Percentiles rank a stretch among this genome's conserved stretches.
These are phyloP conservation scores for Ustilago loliicola DNA, from an alignment of 1,284 basidiomycete genomes.

Conservation along the genomic window DNA sequence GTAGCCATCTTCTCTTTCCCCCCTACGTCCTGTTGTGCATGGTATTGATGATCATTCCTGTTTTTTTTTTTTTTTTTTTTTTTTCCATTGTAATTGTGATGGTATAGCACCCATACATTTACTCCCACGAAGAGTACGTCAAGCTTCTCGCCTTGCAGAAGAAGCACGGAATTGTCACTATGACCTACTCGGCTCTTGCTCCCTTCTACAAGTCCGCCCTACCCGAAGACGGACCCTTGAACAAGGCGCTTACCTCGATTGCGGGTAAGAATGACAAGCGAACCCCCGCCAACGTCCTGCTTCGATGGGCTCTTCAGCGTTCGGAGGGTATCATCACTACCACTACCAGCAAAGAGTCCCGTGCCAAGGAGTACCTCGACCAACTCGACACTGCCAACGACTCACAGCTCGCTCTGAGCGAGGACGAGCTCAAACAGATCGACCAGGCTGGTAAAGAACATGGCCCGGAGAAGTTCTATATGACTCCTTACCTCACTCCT, in stretches of 20 bases:
- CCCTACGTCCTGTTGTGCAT: not conserved
- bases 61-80: no score
- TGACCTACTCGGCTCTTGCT: slow-evolving; percentile 54
- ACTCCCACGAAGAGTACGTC: slow-evolving; percentile 43
- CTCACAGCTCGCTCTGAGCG: slow-evolving; percentile 24
- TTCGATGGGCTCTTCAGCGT: slow-evolving; percentile 53
- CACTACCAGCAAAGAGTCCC: slow-evolving; percentile 49
- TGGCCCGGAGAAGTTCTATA: slow-evolving; percentile 52
- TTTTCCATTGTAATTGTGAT: no score
- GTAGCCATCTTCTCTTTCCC: slow-evolving; percentile 1
- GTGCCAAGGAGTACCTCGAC: slow-evolving; percentile 48
- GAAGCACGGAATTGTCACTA: slow-evolving; percentile 52
- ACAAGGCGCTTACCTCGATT: slow-evolving; percentile 44
- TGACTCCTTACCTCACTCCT: slow-evolving; percentile 40
- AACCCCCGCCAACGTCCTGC: slow-evolving; percentile 43
- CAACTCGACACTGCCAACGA: slow-evolving; percentile 48
- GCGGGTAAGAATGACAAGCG: slow-evolving; percentile 42
- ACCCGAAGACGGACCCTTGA: slow-evolving; percentile 37
- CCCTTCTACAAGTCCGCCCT: slow-evolving; percentile 47
- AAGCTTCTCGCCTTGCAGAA: slow-evolving; percentile 49
- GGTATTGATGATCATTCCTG: not conserved
- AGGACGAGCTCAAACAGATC: slow-evolving; percentile 50
- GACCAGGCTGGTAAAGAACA: slow-evolving; percentile 48
- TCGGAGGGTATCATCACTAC: slow-evolving; percentile 58
- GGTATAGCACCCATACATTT: slow-evolving; percentile 43